phyloP scores from a whole-genome alignment of 192 early-diverging fungal species.

The Coemansia sp. region DNA sequence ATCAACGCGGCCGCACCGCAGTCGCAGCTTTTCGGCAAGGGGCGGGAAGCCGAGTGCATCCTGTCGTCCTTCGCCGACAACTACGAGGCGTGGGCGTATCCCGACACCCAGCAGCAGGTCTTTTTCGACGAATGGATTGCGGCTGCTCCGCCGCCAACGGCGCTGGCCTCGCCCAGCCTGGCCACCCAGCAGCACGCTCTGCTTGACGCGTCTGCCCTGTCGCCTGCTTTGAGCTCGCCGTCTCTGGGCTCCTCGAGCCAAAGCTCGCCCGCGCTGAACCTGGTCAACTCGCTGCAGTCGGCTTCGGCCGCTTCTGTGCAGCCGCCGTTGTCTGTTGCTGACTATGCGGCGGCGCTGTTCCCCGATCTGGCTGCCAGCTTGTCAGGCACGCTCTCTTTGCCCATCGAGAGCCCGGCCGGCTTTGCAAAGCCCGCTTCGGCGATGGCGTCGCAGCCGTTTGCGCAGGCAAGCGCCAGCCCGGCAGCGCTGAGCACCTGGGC shows the following conservation, averaged over 20 bases:
- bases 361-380: constrained; percentile 33
- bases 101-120: constrained; percentile 47
- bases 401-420: constrained; percentile 3
- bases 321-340: constrained; percentile 27
- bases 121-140: constrained; percentile 49
- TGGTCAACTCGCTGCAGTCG: constrained; percentile 36
- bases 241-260: constrained; percentile 23
- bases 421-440: not conserved
- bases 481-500: constrained; percentile 5
- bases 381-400: constrained; percentile 16
- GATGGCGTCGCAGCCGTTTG: not conserved
- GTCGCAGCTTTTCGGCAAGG: constrained; percentile 28
- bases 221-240: constrained; percentile 32
- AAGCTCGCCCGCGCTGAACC: constrained; percentile 44
- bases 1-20: constrained; percentile 23
- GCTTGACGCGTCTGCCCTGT: constrained; percentile 17
- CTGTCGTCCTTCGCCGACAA: constrained; percentile 43
- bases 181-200: constrained; percentile 12
- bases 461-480: not conserved
- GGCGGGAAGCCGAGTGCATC: constrained; percentile 35
- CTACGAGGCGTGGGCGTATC: constrained; percentile 46
- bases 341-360: constrained; percentile 49
- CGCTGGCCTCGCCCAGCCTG: constrained; percentile 35
- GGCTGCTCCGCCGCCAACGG: constrained; percentile 39
- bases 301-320: constrained; percentile 1